A percentile compares a stretch with the other conserved stretches of the same genome.
Conservation (phyloP, 371 early-diverging fungal genomes). For the Batrachochytrium dendrobatidis region DNA sequence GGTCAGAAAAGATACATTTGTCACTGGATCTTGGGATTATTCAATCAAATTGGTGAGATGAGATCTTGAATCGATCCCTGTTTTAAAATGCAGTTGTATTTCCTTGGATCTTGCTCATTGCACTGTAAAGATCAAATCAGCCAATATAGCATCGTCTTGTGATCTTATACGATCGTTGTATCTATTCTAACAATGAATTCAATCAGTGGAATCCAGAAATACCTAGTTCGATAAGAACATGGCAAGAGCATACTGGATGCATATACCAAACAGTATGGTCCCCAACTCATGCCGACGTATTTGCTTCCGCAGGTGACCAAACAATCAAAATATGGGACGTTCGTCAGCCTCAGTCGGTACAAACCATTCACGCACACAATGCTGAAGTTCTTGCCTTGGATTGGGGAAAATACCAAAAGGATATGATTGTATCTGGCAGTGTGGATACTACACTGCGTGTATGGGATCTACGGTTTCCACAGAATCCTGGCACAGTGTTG, state of each 20-base stretch:
- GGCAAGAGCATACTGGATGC: slow-evolving; percentile 76
- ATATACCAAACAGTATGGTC: slow-evolving; percentile 85
- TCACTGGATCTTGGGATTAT: slow-evolving; percentile 90
- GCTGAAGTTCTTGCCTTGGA: slow-evolving; percentile 84
- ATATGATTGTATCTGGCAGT: slow-evolving; percentile 73
- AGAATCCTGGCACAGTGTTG: slow-evolving; percentile 46
- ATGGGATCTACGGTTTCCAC: slow-evolving; percentile 81
- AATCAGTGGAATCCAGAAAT: slow-evolving; percentile 78
- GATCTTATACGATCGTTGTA: too few relatives aligned
- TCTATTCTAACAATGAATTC: background rate
- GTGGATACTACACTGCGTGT: slow-evolving; percentile 81
- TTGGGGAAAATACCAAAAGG: slow-evolving; percentile 88
- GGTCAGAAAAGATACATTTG: slow-evolving; percentile 74
- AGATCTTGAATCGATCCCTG: background rate
- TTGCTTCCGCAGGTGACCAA: slow-evolving; percentile 85
- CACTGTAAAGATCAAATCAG: too few relatives aligned
- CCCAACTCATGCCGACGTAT: slow-evolving; percentile 65
- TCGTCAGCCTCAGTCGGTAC: slow-evolving; percentile 54
- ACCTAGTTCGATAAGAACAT: slow-evolving; percentile 74
- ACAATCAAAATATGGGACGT: slow-evolving; percentile 84
- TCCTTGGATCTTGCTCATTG: too few relatives aligned
- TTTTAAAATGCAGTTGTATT: background rate
- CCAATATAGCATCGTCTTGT: too few relatives aligned
- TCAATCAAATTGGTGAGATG: slow-evolving; percentile 78
- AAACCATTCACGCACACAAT: slow-evolving; percentile 76